Evolutionary conservation across 31 red algal species (phyloP).

Genomic region (Asparagopsis taxiformis): DNA sequence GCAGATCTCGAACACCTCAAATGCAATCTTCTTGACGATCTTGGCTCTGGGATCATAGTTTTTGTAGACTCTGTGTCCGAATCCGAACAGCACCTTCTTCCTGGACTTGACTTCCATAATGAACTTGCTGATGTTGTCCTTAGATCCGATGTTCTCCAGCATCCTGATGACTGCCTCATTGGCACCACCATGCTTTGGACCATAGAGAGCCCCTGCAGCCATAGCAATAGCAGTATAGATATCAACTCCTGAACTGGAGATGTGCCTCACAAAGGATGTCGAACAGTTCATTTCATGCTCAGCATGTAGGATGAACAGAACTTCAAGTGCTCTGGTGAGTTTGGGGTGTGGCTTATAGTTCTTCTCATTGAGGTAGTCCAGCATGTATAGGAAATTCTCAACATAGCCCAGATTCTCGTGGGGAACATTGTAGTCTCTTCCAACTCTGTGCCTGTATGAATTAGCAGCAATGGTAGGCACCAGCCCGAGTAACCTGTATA

Average conservation of each 20-base stretch:
- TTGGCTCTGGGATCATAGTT: slow-evolving; percentile 58
- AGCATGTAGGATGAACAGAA: slow-evolving; percentile 43
- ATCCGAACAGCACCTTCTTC: slow-evolving; percentile 63
- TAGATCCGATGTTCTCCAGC: slow-evolving; percentile 52
- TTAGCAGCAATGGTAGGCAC: too few relatives aligned
- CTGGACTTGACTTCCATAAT: slow-evolving; percentile 22
- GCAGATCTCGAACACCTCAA: slow-evolving; percentile 1
- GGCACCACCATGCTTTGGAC: slow-evolving; percentile 69
- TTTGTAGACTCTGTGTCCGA: slow-evolving; percentile 73
- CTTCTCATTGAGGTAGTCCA: neutral
- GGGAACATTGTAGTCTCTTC: too few relatives aligned
- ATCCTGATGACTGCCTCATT: slow-evolving; percentile 73
- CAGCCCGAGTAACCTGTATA: too few relatives aligned
- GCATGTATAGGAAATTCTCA: slow-evolving; percentile 4
- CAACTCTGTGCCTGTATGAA: too few relatives aligned
- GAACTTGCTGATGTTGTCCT: slow-evolving; percentile 35
- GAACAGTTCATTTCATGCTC: slow-evolving; percentile 69
- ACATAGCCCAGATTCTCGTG: neutral
- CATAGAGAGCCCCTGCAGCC: slow-evolving; percentile 45
- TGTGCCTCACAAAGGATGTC: slow-evolving; percentile 47
- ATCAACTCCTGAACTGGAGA: slow-evolving; percentile 17
- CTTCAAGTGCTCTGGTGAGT: slow-evolving; percentile 27
- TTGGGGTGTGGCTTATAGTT: slow-evolving; percentile 6
- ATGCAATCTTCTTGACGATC: slow-evolving; percentile 33
- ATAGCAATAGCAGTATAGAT: slow-evolving; percentile 45